Conservation (phyloP, 129 eudicot genomes). For the Silybum marianum region DNA sequence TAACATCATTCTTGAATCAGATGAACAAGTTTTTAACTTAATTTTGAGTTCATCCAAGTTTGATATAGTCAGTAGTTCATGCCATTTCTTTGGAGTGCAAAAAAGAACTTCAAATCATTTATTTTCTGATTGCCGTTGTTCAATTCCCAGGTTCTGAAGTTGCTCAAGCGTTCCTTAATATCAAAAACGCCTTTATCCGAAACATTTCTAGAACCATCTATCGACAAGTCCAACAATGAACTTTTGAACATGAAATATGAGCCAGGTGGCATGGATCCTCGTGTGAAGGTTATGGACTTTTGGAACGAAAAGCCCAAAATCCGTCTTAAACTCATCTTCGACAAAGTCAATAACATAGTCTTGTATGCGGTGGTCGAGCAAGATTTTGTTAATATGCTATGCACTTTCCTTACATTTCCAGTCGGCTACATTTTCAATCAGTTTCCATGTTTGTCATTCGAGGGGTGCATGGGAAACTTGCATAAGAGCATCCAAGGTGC, state of each 20-base stretch:
- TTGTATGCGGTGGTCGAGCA: slow-evolving; percentile 15
- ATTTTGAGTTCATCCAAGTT: not conserved
- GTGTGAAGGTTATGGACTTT: not conserved
- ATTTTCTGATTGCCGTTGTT: not conserved
- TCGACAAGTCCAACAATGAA: slow-evolving; percentile 2
- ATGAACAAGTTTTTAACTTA: not conserved
- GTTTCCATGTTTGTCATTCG: slow-evolving; percentile 8
- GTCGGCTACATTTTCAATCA: slow-evolving; percentile 20
- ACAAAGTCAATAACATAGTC: slow-evolving; percentile 16
- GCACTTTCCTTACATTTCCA: slow-evolving; percentile 16
- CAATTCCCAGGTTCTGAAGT: slow-evolving; percentile 26
- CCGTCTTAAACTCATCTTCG: slow-evolving; percentile 8
- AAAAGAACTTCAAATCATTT: not conserved
- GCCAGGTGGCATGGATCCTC: not conserved
- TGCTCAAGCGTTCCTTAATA: slow-evolving; percentile 31
- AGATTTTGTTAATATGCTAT: slow-evolving; percentile 14
- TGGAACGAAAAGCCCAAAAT: slow-evolving; percentile 8
- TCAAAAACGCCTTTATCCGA: slow-evolving; percentile 36
- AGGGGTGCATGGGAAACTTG: slow-evolving; percentile 24
- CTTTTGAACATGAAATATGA: not conserved
- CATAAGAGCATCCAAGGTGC: slow-evolving; percentile 8
- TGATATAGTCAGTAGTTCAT: not conserved
- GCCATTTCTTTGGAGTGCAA: not conserved
- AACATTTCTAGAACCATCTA: slow-evolving; percentile 15
- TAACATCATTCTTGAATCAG: not conserved